These are phyloP conservation scores for Lichtheimia ornata DNA, from an alignment of 371 early-diverging fungal genomes.

Conservation along the genomic window DNA sequence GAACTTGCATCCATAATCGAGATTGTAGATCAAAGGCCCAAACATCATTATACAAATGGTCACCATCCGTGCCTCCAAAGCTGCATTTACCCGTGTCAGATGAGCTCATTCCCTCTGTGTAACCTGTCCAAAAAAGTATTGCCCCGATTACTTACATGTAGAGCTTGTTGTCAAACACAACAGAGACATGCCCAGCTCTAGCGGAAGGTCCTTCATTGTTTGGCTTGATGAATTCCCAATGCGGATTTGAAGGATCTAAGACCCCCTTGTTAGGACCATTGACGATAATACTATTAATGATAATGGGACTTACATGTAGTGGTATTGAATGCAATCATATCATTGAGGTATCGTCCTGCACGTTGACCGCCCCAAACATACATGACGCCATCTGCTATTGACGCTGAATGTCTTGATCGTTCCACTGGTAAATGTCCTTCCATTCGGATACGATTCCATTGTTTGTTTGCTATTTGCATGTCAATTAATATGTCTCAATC, in stretches of 20 bases:
- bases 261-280: background rate
- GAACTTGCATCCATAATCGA: constrained; percentile 61
- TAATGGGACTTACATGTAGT: constrained; percentile 49
- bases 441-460: constrained; percentile 58
- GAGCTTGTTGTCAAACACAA: constrained; percentile 57
- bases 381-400: constrained; percentile 63
- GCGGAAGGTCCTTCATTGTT: constrained; percentile 56
- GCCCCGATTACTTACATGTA: constrained; percentile 51
- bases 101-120: constrained; percentile 13
- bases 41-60: constrained; percentile 70
- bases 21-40: constrained; percentile 68
- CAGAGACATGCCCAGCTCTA: constrained; percentile 62
- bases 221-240: constrained; percentile 56
- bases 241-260: constrained; percentile 28
- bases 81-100: constrained; percentile 25
- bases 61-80: constrained; percentile 77
- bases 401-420: constrained; percentile 71
- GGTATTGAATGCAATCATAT: constrained; percentile 69
- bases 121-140: constrained; percentile 2
- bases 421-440: constrained; percentile 62
- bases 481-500: too few species aligned
- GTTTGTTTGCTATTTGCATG: constrained; percentile 8
- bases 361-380: constrained; percentile 75
- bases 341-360: constrained; percentile 69
- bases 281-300: background rate